Base-by-base conservation (phyloP, 1,139 yeast species). In the Kodamaea suecica region DNA sequence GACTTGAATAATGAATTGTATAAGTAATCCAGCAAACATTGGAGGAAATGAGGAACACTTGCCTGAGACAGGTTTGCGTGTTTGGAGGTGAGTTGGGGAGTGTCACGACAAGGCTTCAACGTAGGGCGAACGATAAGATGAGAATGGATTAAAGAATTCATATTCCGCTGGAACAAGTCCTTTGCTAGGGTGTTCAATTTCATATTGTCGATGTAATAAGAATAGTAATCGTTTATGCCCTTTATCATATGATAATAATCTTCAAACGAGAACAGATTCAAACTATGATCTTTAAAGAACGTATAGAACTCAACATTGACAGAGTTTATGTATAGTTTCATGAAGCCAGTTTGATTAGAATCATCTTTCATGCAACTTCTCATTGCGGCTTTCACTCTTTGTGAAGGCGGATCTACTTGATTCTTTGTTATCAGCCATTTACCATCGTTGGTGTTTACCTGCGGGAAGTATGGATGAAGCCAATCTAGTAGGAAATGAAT, bases 291-390 rank as follows among this genome's bases (percentile, higher is more conserved):
- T 17, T 35, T 24, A 31, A 45, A 42, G 30, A 32, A 39, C 19
- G 16, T 23, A 20, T 38, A 34, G 28, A 43, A 42, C 28, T 43
- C 44, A 2, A 26, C 23, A 21, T 41, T 41, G 12, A 68, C 54
- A 3, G 73, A 59, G 45, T 64, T 67, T 29, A 56, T 47, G 37
- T 64, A 63, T n/a, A 67, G 47, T 21, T 49, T 50, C n/a, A 61
- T 53, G 38, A 69, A 66, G 23, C 64, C 64, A 15, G 50, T 43
- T 38, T 66, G 73, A 29, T 55, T 56, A 3, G 38, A 17, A 5
- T 58, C 63, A 39, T 65, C 67, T 35, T 66, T 66, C 13, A 68
- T 49, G 35, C 73, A 65, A 10, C 65, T 52, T 29, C 63, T 49
- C 5, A 68, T 61, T 3, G 74, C 73, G 3, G 65, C 53, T 26